Percentiles rank a stretch among this genome's conserved stretches.
phyloP scores from a whole-genome alignment of 2,329 filamentous ascomycete species.

The Rutstroemia sp. region DNA sequence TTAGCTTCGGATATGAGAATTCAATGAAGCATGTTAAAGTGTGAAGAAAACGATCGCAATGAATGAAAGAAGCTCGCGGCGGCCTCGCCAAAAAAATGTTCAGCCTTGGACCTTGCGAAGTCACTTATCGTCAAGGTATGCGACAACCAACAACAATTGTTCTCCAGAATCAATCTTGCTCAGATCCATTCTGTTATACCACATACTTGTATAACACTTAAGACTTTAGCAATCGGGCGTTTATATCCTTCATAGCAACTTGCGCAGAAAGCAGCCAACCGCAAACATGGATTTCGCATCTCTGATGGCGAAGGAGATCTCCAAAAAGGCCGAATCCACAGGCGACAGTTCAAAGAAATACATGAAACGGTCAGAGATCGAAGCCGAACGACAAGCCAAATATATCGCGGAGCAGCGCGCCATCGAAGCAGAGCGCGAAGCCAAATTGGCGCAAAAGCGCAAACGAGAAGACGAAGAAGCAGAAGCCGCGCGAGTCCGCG shows the following conservation, averaged over 20 bases:
- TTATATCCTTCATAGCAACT: not conserved
- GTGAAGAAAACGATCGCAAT: not conserved
- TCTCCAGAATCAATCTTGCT: no score
- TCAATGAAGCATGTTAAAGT: not conserved
- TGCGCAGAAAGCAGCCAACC: not conserved
- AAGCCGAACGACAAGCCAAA: constrained; percentile 70
- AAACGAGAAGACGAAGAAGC: constrained; percentile 83
- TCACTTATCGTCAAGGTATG: no score
- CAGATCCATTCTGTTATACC: no score
- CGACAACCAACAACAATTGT: no score
- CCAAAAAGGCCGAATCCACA: constrained; percentile 58
- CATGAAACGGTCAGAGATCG: constrained; percentile 75
- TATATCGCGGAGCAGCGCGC: constrained; percentile 78
- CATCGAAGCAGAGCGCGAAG: constrained; percentile 62
- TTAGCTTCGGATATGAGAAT: not conserved
- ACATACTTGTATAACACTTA: not conserved
- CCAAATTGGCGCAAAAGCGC: constrained; percentile 69
- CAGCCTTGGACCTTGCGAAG: constrained; percentile 1
- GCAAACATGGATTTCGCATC: constrained; percentile 85
- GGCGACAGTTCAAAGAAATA: constrained; percentile 58
- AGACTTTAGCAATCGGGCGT: not conserved
- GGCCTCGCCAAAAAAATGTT: constrained; percentile 10
- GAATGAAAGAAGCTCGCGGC: constrained; percentile 9
- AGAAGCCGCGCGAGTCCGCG: constrained; percentile 58
- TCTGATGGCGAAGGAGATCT: constrained; percentile 87